These are phyloP conservation scores for Lachnellula cervina DNA, from an alignment of 2,329 filamentous ascomycete species.

Conservation along the genomic window DNA sequence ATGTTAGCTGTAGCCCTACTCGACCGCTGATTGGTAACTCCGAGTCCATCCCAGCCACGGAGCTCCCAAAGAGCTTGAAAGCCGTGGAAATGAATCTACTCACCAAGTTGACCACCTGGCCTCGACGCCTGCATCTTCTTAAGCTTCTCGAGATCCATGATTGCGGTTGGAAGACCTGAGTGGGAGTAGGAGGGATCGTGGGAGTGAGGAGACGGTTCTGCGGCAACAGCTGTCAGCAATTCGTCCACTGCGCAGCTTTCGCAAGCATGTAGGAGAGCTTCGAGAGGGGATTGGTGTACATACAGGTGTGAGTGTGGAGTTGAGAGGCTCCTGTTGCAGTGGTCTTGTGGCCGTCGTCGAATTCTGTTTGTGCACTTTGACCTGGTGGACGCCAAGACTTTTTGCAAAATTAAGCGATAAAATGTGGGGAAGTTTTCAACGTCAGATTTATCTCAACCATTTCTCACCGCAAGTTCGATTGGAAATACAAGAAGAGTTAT, in stretches of 20 bases:
- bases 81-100: slow-evolving; percentile 2
- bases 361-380: no score
- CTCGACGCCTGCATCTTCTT: slow-evolving; percentile 61
- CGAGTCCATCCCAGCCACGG: background rate
- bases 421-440: no score
- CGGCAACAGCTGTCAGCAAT: slow-evolving; percentile 2
- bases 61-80: background rate
- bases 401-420: no score
- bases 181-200: slow-evolving; percentile 14
- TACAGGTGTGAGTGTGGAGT: slow-evolving; percentile 1
- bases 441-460: no score
- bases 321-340: background rate
- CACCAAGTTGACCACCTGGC: slow-evolving; percentile 36
- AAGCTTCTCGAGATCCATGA: slow-evolving; percentile 63
- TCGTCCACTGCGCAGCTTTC: background rate
- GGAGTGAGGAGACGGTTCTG: slow-evolving; percentile 9
- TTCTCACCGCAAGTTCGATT: no score
- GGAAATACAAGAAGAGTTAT: no score
- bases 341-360: background rate
- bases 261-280: background rate
- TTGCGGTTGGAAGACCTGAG: slow-evolving; percentile 35
- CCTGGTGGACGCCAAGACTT: no score
- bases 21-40: background rate
- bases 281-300: background rate
- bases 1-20: slow-evolving; percentile 13